A percentile compares a stretch with the other conserved stretches of the same genome.
Evolutionary conservation across 345 rosid species (phyloP).

Genomic region (Leavenworthia alabamica): DNA sequence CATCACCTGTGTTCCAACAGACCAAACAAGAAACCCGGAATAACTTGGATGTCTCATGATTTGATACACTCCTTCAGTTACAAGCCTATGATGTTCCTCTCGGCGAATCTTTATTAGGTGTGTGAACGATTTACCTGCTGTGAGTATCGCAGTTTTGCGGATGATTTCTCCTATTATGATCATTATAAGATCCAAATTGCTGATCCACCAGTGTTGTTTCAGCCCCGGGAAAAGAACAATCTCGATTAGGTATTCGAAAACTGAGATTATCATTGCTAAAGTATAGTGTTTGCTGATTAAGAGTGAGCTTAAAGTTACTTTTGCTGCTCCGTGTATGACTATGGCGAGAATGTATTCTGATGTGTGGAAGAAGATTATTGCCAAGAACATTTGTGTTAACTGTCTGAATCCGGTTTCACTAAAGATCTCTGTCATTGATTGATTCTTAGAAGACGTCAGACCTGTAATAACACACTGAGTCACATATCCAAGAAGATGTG

Average conservation of each 20-base stretch:
- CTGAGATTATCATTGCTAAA: constrained; percentile 48
- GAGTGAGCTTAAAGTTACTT: constrained; percentile 50
- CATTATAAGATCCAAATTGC: constrained; percentile 47
- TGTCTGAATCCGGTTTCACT: constrained; percentile 42
- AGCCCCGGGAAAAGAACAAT: constrained; percentile 42
- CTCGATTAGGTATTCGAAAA: constrained; percentile 47
- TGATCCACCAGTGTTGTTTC: constrained; percentile 59
- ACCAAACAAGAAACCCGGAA: constrained; percentile 60
- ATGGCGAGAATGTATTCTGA: constrained; percentile 55
- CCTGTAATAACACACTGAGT: constrained; percentile 36
- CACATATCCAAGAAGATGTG: not conserved
- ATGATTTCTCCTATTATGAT: constrained; percentile 51
- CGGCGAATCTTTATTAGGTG: constrained; percentile 51
- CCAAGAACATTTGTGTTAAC: constrained; percentile 47
- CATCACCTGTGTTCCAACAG: constrained; percentile 75
- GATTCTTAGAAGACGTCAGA: constrained; percentile 10
- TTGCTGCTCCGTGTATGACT: constrained; percentile 45
- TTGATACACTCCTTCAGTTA: constrained; percentile 55
- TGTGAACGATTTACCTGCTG: constrained; percentile 65
- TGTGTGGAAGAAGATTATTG: constrained; percentile 50
- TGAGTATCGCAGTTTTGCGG: constrained; percentile 52
- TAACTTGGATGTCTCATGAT: constrained; percentile 70
- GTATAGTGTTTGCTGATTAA: constrained; percentile 51
- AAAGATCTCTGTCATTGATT: constrained; percentile 46
- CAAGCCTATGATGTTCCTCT: constrained; percentile 53